Conservation (phyloP, 148 eudicot genomes). For the Camellia lanceoleosa region DNA sequence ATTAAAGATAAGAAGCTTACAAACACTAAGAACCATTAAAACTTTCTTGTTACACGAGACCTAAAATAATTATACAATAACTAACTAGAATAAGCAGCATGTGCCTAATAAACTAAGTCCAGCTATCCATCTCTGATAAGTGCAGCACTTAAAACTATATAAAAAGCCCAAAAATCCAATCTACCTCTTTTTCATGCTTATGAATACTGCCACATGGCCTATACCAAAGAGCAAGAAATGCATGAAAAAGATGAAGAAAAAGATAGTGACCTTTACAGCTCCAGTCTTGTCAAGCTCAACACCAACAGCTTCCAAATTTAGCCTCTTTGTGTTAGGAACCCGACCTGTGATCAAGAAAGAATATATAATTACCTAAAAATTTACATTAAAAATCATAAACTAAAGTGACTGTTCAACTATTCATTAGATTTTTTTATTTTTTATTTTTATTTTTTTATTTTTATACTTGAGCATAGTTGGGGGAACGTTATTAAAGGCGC, state of each 20-base stretch:
- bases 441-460: no score
- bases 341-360: constrained; percentile 52
- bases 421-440: no score
- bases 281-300: constrained; percentile 66
- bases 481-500: no score
- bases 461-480: no score
- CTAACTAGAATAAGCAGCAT: not conserved
- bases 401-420: not conserved
- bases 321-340: constrained; percentile 77
- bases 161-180: not conserved
- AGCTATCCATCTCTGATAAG: not conserved
- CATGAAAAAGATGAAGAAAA: constrained; percentile 8
- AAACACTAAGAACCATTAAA: not conserved
- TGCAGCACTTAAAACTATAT: not conserved
- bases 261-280: constrained; percentile 68
- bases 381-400: not conserved
- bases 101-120: not conserved
- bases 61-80: not conserved
- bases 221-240: constrained; percentile 4
- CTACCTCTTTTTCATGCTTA: not conserved
- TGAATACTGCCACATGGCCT: not conserved
- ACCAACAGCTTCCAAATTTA: constrained; percentile 78
- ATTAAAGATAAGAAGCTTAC: not conserved
- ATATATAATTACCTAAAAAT: not conserved
- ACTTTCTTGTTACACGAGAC: not conserved